Evolutionary conservation across 495 filamentous ascomycete species (phyloP), one percentile per base, ranked within the genome.

Genomic region (Usnea hakonensis): DNA sequence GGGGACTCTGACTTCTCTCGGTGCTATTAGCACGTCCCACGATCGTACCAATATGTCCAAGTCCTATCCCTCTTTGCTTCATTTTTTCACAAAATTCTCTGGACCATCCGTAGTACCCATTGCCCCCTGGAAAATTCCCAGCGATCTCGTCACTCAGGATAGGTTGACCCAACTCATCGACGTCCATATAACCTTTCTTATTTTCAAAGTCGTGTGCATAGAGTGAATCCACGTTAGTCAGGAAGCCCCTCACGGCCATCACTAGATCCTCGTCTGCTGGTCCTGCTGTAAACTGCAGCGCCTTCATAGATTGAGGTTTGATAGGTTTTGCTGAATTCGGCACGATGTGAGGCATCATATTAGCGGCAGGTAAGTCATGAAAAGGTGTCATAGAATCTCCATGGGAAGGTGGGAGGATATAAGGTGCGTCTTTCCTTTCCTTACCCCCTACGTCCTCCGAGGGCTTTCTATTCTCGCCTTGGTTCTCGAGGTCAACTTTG

Each of bases 81-180:
- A 93, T 95, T 64, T 86, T 85, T 65, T 89, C 79, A 74, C 90
- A 95, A 65, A 95, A 96, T 10, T 76, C 73, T 50, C 80, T 83
- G 17, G 88, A 91, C 91, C 91, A 96, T 41, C 90, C 91, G 69
- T 94, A 94, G 68, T 95, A 95, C 10, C 84, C 85, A 37, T 93
- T 85, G 10, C 85, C 84, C n/a, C 74, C 68, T 13, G 77, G 58
- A 23, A 85, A 72, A 16, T 89, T 83, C 1, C 84, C 85, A 2
- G 79, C 83, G 13, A 80, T 77, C 62, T 83, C 80, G 60, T 89
- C 84, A 2, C 79, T 71, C 14, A 85, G 69, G 13, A 91, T 73
- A 10, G 76, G 71, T 70, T 92, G 87, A 21, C 91, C 91, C 33
- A 95, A 77, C 61, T 86, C 83, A 67, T 91, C 86, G 23, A 91